Evolutionary conservation across 768 basidiomycete genomes (phyloP).

Genomic region (Suillus variegatus): DNA sequence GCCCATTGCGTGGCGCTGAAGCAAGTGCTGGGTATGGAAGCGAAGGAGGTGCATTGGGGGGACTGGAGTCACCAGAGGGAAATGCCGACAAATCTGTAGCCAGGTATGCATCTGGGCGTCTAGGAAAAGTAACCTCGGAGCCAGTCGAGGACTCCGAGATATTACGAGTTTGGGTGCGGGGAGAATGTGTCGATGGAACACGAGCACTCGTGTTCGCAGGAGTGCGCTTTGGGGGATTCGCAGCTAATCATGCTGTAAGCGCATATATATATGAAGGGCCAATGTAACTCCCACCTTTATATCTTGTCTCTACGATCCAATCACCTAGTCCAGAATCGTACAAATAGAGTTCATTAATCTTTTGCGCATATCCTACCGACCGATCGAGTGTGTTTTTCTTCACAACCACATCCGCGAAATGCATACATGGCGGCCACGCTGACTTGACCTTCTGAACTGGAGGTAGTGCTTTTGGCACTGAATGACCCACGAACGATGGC

Average conservation of each 20-base stretch:
- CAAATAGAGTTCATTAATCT: conserved; percentile 79
- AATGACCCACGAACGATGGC: conserved; percentile 34
- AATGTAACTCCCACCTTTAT: conserved; percentile 46
- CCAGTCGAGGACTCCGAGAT: conserved; percentile 70
- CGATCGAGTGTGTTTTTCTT: conserved; percentile 65
- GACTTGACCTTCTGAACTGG: conserved; percentile 35
- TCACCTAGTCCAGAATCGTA: conserved; percentile 76
- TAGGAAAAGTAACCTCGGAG: conserved; percentile 79
- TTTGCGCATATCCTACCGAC: conserved; percentile 70
- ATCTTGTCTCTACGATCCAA: conserved; percentile 65
- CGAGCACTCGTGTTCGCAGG: conserved; percentile 21
- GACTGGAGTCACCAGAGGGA: conserved; percentile 46
- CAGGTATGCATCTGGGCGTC: conserved; percentile 72
- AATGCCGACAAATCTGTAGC: conserved; percentile 73
- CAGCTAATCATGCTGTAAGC: conserved; percentile 17
- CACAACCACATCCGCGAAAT: conserved; percentile 60
- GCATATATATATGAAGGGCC: conserved; percentile 1
- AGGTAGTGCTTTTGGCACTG: conserved; percentile 22
- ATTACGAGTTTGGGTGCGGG: conserved; percentile 60
- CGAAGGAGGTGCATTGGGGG: conserved; percentile 55
- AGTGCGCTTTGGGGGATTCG: conserved; percentile 28
- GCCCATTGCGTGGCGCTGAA: conserved; percentile 26
- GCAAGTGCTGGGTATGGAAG: conserved; percentile 80
- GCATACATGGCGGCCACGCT: conserved; percentile 66
- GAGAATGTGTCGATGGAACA: conserved; percentile 41